phyloP scores from a whole-genome alignment of 805 yeast genomes.

The Kodamaea neixiangensis region DNA sequence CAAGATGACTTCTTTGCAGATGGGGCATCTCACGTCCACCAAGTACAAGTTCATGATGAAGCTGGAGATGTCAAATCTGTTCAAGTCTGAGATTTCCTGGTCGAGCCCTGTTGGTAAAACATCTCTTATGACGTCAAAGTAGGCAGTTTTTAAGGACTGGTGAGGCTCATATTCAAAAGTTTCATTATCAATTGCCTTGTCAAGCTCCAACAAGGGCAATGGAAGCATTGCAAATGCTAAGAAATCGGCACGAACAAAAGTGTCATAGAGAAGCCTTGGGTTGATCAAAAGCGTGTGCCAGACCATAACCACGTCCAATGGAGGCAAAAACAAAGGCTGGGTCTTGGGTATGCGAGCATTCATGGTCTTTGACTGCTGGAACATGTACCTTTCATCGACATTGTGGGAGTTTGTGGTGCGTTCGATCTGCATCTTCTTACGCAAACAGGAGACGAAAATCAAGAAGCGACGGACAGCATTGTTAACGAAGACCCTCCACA shows the following conservation, averaged over 20 bases:
- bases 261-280: conserved; percentile 19
- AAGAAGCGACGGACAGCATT: conserved; percentile 25
- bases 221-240: conserved; percentile 17
- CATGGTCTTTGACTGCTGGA: background rate
- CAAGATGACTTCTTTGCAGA: conserved; percentile 14
- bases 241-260: conserved; percentile 17
- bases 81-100: conserved; percentile 7
- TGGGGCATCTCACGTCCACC: conserved; percentile 17
- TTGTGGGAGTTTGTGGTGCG: background rate
- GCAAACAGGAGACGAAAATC: conserved; percentile 20
- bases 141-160: conserved; percentile 6
- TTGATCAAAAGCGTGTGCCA: conserved; percentile 27
- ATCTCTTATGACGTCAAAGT: conserved; percentile 9
- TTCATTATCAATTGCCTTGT: conserved; percentile 12
- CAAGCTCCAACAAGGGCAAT: conserved; percentile 21
- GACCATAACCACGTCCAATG: conserved; percentile 25
- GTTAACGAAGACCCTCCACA: conserved; percentile 26
- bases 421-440: background rate
- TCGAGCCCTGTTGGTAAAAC: background rate
- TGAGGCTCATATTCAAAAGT: conserved; percentile 16
- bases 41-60: conserved; percentile 9
- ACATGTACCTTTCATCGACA: background rate
- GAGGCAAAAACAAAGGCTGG: conserved; percentile 16
- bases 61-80: conserved; percentile 2
- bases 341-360: background rate